Base-by-base conservation (phyloP, 164 flowering plant genomes). In the Piper longum region DNA sequence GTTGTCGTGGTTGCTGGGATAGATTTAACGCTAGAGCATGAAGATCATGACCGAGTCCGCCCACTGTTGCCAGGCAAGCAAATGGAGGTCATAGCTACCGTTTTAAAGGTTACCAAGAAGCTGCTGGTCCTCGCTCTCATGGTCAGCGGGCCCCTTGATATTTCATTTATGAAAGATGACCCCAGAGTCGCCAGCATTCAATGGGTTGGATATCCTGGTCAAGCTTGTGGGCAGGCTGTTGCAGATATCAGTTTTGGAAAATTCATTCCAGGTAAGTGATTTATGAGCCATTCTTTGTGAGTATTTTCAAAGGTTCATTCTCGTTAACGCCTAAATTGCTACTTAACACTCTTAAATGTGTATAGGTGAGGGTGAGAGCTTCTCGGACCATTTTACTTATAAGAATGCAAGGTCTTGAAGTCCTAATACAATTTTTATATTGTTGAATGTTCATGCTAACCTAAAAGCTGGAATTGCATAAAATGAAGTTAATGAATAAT, bases 141-240 rank as follows among this genome's bases (percentile, higher is more conserved):
- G 48, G 95, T 97, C 45, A 97, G 97, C 1, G 98, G 98, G 16
- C 96, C 98, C 0, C 64, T 93, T 62, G 98, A 93, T 69, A 76
- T 93, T 7, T 84, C 95, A 5, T 88, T 90, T 57, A 92, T 89
- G 6, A 67, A 83, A 62, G 66, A 59, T 16, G 79, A 90, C 64
- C 77, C 83, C 14, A 62, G 66, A 52, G 76, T 93, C 40, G 89
- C 84, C 1, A 80, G 96, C 81, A 88, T 93, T 70, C 70, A 90
- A 8, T 93, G 98, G 98, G 78, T 87, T 59, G 97, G 97, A 4
- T 90, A 90, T 77, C 98, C 97, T 41, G 97, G 98, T 64, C 96
- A 93, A 75, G 81, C 86, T 58, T 97, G 97, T 45, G 93, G 86
- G 39, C 67, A 70, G 69, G 96, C 99, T 16, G 82, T 89, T 36